Base-by-base conservation (phyloP, 306 rosid genomes). In the Quercus ilex region DNA sequence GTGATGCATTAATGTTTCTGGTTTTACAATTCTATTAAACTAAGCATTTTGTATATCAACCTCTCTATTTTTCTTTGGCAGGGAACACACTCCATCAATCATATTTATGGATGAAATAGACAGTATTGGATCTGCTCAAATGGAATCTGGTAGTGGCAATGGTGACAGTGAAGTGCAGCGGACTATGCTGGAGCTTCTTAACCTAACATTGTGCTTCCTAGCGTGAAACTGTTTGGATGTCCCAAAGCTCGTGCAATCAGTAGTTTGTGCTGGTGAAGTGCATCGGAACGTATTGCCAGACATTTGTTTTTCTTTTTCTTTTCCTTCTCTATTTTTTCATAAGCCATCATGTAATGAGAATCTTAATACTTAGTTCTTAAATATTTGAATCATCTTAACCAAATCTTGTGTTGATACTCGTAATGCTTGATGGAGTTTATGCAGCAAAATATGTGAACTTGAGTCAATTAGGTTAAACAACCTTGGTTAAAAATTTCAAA, bases 91-190 rank as follows among this genome's bases (percentile, higher is more conserved):
- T 15, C 99, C 99, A 55, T 96, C 98, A 19, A 96, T 96, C 64
- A 96, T 96, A 78, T 96, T 96, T 80, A 93, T 96, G 99, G 99
- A 96, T 72, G 98, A 93, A 87, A 96, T 96, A 8, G 98, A 96
- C 80, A 96, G 99, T 71, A 96, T 96, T 76, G 99, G 99, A 72
- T 96, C 94, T 83, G 97, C 99, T 73, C 91, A 98, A 56, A 96
- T 96, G 99, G 99, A 96, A 83, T 96, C 99, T 79, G 99, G 99
- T 60, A 96, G 99, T 85, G 99, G 99, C 63, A 96, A 96, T 81
- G 99, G 99, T 72, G 99, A 96, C 67, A 96, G 99, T 78, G 99
- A 91, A 86, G 97, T 96, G 69, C 99, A 96, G 76, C 89, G 98
- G 12, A 96, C 99, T 68, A 96, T 96, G 99, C 87, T 96, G 77